Evolutionary conservation across 345 rosid genomes (phyloP).

Genomic region (Carallia brachiata): DNA sequence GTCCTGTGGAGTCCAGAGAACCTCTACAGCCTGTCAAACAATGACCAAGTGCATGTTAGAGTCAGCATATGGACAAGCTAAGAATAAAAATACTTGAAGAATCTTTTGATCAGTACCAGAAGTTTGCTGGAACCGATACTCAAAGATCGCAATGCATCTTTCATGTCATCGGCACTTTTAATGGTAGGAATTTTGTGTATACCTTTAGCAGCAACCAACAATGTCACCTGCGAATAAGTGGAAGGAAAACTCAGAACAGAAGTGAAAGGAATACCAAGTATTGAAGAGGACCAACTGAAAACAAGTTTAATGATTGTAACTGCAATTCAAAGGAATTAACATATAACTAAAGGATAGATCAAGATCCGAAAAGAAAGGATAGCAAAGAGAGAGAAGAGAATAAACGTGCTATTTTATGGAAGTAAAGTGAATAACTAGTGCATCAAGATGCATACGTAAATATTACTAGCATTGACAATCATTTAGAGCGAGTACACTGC

Average conservation of each 20-base stretch:
- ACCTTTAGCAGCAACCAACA: conserved; percentile 17
- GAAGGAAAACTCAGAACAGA: not conserved
- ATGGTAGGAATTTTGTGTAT: conserved; percentile 11
- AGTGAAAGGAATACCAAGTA: not conserved
- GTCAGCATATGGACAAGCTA: not conserved
- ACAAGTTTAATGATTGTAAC: not conserved
- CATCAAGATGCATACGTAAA: too few relatives aligned
- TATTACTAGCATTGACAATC: too few relatives aligned
- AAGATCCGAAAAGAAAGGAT: not conserved
- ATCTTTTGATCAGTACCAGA: conserved; percentile 10
- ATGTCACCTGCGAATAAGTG: conserved; percentile 15
- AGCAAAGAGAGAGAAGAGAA: not conserved
- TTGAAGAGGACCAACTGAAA: not conserved
- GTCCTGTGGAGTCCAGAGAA: conserved; percentile 36
- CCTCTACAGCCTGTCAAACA: conserved; percentile 30
- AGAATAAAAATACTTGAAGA: not conserved
- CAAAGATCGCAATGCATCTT: conserved; percentile 23
- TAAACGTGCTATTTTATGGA: too few relatives aligned
- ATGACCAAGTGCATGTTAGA: not conserved
- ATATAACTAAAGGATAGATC: not conserved
- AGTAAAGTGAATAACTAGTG: too few relatives aligned
- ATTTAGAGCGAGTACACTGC: too few relatives aligned
- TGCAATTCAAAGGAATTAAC: not conserved
- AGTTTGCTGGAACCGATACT: conserved; percentile 7
- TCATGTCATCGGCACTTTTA: conserved; percentile 13